Evolutionary conservation across 2,329 filamentous ascomycete genomes (phyloP).

Genomic region (Tympanopsis confertula): DNA sequence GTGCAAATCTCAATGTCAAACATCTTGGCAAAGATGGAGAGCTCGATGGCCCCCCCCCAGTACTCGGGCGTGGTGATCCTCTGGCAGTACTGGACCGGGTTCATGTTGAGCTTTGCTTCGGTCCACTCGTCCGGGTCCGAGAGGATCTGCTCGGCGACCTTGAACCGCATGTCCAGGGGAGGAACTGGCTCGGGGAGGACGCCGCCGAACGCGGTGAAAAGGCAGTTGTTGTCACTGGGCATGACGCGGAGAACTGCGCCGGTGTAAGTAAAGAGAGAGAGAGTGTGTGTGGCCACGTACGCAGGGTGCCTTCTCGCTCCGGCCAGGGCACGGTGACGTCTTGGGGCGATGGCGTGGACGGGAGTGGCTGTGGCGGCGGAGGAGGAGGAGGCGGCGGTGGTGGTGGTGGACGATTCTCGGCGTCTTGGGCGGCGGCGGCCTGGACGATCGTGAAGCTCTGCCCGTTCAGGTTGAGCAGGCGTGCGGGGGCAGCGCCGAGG

Average conservation of each 20-base stretch:
- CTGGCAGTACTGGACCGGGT: constrained; percentile 64
- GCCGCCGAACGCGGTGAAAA: constrained; percentile 83
- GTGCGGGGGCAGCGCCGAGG: constrained; percentile 32
- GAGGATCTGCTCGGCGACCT: constrained; percentile 71
- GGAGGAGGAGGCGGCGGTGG: constrained; percentile 3
- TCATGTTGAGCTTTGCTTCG: constrained; percentile 65
- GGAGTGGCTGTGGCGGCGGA: constrained; percentile 1
- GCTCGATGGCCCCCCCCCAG: constrained; percentile 88
- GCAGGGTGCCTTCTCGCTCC: constrained; percentile 34
- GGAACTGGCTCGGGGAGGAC: constrained; percentile 51
- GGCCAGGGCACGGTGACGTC: constrained; percentile 29
- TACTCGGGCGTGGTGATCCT: constrained; percentile 71
- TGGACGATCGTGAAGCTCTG: constrained; percentile 40
- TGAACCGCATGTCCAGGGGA: constrained; percentile 48
- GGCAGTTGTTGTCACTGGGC: constrained; percentile 91
- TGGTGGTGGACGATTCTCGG: not conserved
- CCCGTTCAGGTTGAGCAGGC: constrained; percentile 32
- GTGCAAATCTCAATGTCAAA: constrained; percentile 79
- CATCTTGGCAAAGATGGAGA: constrained; percentile 72
- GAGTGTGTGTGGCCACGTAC: constrained; percentile 26
- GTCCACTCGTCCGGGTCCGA: constrained; percentile 61
- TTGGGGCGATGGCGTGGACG: constrained; percentile 1
- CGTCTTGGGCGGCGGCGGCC: constrained; percentile 14
- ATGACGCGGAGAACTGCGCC: constrained; percentile 72
- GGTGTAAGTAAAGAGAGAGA: constrained; percentile 27